Evolutionary conservation across 768 basidiomycete species (phyloP).

Genomic region (Scleroderma citrinum): DNA sequence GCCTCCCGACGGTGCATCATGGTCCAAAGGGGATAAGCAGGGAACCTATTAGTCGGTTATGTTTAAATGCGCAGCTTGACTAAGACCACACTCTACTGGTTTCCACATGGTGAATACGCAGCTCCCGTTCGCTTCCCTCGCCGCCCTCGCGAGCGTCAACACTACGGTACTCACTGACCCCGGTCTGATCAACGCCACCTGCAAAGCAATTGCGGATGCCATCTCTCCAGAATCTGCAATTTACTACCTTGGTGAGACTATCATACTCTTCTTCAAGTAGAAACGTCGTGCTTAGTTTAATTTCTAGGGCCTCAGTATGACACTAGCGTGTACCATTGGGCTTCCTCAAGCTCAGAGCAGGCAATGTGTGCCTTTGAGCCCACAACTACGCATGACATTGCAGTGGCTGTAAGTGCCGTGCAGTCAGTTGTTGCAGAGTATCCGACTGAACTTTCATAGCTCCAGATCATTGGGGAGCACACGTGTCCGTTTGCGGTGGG

Average conservation of each 20-base stretch:
- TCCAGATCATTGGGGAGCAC: constrained; percentile 35
- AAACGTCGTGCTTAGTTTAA: constrained; percentile 2
- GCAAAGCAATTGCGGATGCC: constrained; percentile 31
- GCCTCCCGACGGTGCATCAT: no score
- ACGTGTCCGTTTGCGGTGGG: constrained; percentile 25
- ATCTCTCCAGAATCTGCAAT: constrained; percentile 43
- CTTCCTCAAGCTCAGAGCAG: constrained; percentile 39
- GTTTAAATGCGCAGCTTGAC: no score
- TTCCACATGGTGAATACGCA: not conserved
- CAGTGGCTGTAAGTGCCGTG: constrained; percentile 33
- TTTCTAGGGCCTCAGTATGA: constrained; percentile 23
- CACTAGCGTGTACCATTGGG: constrained; percentile 46
- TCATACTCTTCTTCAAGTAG: not conserved
- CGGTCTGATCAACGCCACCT: constrained; percentile 10
- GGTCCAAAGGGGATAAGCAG: no score
- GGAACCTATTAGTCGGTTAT: no score
- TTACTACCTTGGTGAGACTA: constrained; percentile 35
- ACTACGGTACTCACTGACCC: not conserved
- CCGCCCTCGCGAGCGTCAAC: not conserved
- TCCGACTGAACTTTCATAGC: constrained; percentile 1
- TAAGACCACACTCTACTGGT: no score
- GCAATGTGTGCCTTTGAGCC: constrained; percentile 56
- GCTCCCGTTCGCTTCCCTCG: not conserved
- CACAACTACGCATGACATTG: constrained; percentile 46
- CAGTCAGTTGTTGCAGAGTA: not conserved